Evolutionary conservation across 164 flowering plant species (phyloP).

Genomic region (Aristolochia contorta): DNA sequence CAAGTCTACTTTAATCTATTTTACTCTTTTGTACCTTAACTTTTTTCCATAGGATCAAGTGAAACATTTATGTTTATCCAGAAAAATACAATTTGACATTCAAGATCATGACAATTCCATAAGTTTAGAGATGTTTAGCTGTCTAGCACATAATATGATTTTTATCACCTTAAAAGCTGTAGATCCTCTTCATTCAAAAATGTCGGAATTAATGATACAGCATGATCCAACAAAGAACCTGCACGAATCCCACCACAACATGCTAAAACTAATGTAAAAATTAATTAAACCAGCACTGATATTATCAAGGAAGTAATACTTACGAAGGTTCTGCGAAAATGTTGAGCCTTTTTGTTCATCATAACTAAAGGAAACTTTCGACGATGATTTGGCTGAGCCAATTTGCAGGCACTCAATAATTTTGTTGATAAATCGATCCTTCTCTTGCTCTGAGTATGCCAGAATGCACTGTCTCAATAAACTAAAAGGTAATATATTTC

Average conservation of each 20-base stretch:
- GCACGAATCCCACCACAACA: conserved; percentile 12
- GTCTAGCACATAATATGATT: too few relatives aligned
- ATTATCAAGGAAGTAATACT: conserved; percentile 2
- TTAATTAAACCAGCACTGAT: too few relatives aligned
- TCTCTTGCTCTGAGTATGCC: conserved; percentile 67
- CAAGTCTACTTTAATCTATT: not conserved
- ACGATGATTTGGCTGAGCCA: conserved; percentile 34
- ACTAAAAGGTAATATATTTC: not conserved
- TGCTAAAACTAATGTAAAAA: too few relatives aligned
- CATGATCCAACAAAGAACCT: conserved; percentile 84
- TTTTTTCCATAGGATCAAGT: not conserved
- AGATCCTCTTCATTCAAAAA: conserved; percentile 79
- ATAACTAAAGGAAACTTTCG: conserved; percentile 24
- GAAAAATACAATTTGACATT: too few relatives aligned
- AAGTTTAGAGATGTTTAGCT: too few relatives aligned
- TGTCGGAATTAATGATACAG: conserved; percentile 71
- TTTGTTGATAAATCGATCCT: conserved; percentile 68
- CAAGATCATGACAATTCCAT: too few relatives aligned
- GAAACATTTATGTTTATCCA: too few relatives aligned
- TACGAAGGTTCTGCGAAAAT: conserved; percentile 65
- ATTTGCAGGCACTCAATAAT: conserved; percentile 48
- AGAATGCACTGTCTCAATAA: not conserved
- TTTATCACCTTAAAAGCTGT: conserved; percentile 64
- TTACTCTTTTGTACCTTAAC: not conserved
- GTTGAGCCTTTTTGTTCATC: conserved; percentile 35